phyloP scores from a whole-genome alignment of 164 flowering plant species.

The Sedum album region DNA sequence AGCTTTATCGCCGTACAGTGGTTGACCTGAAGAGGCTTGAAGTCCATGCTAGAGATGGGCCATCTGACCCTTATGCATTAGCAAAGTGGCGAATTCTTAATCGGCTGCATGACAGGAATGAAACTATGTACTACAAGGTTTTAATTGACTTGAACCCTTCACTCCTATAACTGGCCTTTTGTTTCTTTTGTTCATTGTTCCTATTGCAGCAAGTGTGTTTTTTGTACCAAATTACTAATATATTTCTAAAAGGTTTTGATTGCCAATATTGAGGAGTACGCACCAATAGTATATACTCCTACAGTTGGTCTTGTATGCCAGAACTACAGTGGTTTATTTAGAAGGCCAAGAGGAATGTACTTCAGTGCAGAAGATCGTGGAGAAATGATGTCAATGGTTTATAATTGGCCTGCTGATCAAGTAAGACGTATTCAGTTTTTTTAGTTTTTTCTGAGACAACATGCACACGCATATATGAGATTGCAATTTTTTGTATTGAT shows the following conservation, averaged over 20 bases:
- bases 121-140: constrained; percentile 96
- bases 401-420: constrained; percentile 84
- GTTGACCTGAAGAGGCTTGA: constrained; percentile 85
- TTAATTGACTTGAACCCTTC: background rate
- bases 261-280: constrained; percentile 90
- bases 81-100: constrained; percentile 97
- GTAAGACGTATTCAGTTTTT: constrained; percentile 21
- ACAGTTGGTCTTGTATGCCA: constrained; percentile 98
- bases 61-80: constrained; percentile 76
- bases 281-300: constrained; percentile 93
- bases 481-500: background rate
- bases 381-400: constrained; percentile 14
- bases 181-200: background rate
- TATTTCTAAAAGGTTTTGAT: constrained; percentile 60
- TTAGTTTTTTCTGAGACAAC: background rate
- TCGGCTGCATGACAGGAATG: constrained; percentile 94
- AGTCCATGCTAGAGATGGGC: constrained; percentile 87
- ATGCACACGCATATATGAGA: background rate
- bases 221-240: background rate
- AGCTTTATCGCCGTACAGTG: constrained; percentile 39
- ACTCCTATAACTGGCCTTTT: background rate
- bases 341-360: constrained; percentile 98
- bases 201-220: background rate
- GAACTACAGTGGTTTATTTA: constrained; percentile 86
- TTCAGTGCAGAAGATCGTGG: constrained; percentile 92